These are phyloP conservation scores for Ceratocystis papillata DNA, from an alignment of 2,329 filamentous ascomycete species.

Conservation along the genomic window DNA sequence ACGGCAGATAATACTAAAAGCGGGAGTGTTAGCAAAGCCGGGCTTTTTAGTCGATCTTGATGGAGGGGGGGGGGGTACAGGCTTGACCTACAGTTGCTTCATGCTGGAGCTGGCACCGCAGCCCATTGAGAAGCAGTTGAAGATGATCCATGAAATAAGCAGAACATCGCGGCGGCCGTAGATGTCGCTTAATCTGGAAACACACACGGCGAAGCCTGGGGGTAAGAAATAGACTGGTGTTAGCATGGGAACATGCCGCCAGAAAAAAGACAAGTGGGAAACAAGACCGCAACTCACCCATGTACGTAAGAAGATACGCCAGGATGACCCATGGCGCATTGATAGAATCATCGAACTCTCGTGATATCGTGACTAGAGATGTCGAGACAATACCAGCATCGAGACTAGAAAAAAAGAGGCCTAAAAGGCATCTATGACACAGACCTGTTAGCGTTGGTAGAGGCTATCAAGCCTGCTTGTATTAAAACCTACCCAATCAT, in stretches of 20 bases:
- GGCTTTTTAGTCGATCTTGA: too few relatives aligned
- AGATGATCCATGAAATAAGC: conserved; percentile 43
- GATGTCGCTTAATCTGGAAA: conserved; percentile 50
- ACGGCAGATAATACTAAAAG: conserved; percentile 44
- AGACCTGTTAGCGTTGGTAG: conserved; percentile 25
- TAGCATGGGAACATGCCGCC: neutral
- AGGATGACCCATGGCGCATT: conserved; percentile 46
- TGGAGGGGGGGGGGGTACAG: neutral
- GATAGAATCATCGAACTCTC: conserved; percentile 41
- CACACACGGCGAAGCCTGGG: conserved; percentile 45
- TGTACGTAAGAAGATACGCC: conserved; percentile 47
- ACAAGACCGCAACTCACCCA: conserved; percentile 34
- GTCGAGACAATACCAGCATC: conserved; percentile 50
- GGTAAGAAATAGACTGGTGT: neutral
- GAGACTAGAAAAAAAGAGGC: conserved; percentile 46
- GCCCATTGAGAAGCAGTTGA: conserved; percentile 45
- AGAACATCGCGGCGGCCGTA: conserved; percentile 45
- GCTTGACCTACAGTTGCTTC: conserved; percentile 38
- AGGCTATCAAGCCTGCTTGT: too few relatives aligned
- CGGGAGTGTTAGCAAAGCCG: neutral
- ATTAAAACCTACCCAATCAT: conserved; percentile 24
- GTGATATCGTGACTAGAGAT: conserved; percentile 46
- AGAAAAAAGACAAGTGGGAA: neutral
- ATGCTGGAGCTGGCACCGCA: conserved; percentile 43
- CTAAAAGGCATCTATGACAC: conserved; percentile 33